Conservation (phyloP, 306 rosid species). For the Ammopiptanthus mongolicus region DNA sequence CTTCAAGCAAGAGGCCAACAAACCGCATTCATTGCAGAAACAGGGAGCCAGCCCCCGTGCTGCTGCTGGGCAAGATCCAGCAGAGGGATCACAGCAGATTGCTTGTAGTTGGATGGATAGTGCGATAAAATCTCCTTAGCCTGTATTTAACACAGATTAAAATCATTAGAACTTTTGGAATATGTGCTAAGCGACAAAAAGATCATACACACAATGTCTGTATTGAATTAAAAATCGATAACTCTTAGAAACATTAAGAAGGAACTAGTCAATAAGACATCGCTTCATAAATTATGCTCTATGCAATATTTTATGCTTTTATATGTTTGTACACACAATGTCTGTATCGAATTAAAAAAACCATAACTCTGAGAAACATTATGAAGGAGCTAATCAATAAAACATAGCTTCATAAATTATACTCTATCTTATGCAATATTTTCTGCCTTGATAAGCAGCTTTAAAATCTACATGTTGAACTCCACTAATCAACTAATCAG, state of each 20-base stretch:
- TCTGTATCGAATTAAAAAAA: neutral
- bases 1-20: slow-evolving; percentile 27
- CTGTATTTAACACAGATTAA: slow-evolving; percentile 33
- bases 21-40: slow-evolving; percentile 98
- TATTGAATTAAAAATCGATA: slow-evolving; percentile 3
- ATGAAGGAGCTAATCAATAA: slow-evolving; percentile 7
- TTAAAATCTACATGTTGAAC: neutral
- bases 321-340: neutral
- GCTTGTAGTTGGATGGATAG: slow-evolving; percentile 98
- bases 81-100: slow-evolving; percentile 93
- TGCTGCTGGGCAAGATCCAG: slow-evolving; percentile 99
- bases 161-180: neutral
- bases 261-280: slow-evolving; percentile 13
- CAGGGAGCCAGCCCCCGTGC: slow-evolving; percentile 99
- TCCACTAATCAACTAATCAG: neutral
- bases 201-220: neutral
- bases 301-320: neutral
- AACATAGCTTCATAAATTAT: neutral
- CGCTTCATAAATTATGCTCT: neutral
- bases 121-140: slow-evolving; percentile 83
- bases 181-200: neutral
- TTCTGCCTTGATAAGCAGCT: neutral
- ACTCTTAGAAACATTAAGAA: neutral
- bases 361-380: slow-evolving; percentile 3
- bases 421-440: neutral